These are phyloP conservation scores for Lentinula sp. DNA, from an alignment of 768 basidiomycete species.

Conservation along the genomic window DNA sequence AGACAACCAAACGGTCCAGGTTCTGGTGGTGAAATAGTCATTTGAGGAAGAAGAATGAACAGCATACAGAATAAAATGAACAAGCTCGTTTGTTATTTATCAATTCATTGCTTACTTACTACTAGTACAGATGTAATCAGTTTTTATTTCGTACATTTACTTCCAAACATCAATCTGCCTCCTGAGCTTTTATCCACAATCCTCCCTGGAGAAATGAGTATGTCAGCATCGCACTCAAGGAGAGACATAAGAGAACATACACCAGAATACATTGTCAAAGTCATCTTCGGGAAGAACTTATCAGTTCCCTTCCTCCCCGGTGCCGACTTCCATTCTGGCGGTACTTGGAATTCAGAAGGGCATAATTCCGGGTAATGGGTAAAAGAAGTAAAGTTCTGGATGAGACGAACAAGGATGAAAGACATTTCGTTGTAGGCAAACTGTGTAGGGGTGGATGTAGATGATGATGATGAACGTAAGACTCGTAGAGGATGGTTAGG, in stretches of 20 bases:
- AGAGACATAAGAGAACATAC: constrained; percentile 23
- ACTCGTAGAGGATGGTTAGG: neutral
- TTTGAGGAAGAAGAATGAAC: neutral
- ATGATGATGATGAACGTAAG: neutral
- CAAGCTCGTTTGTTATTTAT: neutral
- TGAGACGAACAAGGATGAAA: constrained; percentile 54
- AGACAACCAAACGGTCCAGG: neutral
- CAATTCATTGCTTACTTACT: neutral
- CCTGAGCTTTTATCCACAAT: constrained; percentile 46
- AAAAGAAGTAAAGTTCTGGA: constrained; percentile 52
- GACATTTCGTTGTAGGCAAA: constrained; percentile 36
- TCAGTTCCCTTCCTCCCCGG: constrained; percentile 45
- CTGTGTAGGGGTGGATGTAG: neutral
- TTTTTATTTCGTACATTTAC: neutral
- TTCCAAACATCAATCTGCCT: constrained; percentile 23
- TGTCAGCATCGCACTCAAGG: neutral
- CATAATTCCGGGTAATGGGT: constrained; percentile 39
- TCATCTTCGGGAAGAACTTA: constrained; percentile 42
- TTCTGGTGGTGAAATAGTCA: neutral
- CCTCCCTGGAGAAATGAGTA: constrained; percentile 32
- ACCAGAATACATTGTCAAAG: constrained; percentile 48
- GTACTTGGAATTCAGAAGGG: constrained; percentile 39
- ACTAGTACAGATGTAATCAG: neutral
- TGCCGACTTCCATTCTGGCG: constrained; percentile 35
- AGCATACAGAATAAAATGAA: neutral